Base-by-base conservation (phyloP, 345 rosid species). In the Camelina laxa region DNA sequence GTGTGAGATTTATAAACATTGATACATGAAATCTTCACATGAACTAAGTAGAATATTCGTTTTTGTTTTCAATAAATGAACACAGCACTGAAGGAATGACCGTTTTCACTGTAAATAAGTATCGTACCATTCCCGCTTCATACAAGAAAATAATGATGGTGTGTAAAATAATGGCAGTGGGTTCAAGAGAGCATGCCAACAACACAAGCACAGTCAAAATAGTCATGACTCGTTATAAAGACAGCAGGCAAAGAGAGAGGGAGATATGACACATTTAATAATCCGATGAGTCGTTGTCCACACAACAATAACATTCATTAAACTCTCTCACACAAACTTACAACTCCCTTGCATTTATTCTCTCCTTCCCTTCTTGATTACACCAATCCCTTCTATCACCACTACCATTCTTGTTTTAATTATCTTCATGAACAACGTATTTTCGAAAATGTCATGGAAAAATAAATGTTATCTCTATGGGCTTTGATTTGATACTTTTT, bases 281-380 rank as follows among this genome's bases (percentile, higher is more conserved):
- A 58, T 39, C 45, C 15, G 6, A 67, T 19, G 67, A 75, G 42
- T 65, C 65, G 9, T 35, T 45, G 71, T 74, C 67, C 73, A 48
- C 47, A 60, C 56, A 74, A 13, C 21, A 15, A 57, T 8, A 47
- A 59, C 42, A 27, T 67, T 45, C 45, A 67, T 75, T 75, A 50
- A 67, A 67, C 73, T 19, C 56, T 50, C 61, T 75, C 79, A 75
- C 74, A 60, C 68, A 60, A 60, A 21, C 7, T 30, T 39, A 11
- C 24, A 75, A 5, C 15, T 17, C 35, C 19, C 27, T 38, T 27
- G 35, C 78, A 74, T 74, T 74, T 36, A 74, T 6, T 65, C 48
- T 65, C 48, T 44, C 17, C n/a, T 65, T 45, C 5, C 11, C 71
- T 31, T 64, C 35, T 72, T 60, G 51, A 17, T 16, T 24, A 39